Percentiles rank a stretch among this genome's conserved stretches.
These are phyloP conservation scores for Lentinus polychrous DNA, from an alignment of 1,284 basidiomycete genomes.

Conservation along the genomic window DNA sequence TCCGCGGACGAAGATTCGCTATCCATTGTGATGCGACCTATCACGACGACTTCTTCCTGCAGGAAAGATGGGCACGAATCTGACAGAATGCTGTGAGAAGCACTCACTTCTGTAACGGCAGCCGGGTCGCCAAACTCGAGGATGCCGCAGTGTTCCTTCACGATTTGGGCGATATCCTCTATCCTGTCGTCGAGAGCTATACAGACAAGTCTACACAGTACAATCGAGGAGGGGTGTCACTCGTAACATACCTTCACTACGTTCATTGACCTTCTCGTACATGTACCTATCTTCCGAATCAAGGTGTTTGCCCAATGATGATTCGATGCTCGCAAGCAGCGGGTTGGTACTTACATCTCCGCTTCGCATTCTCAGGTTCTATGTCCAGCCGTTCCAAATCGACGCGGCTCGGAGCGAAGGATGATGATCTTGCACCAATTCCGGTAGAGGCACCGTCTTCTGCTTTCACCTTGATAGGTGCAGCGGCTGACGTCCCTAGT, in stretches of 20 bases:
- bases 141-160: conserved; percentile 66
- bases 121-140: conserved; percentile 74
- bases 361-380: too few relatives aligned
- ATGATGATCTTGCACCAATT: too few relatives aligned
- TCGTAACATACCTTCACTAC: conserved; percentile 62
- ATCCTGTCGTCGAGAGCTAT: conserved; percentile 78
- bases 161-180: conserved; percentile 72
- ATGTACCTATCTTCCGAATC: conserved; percentile 73
- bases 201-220: neutral
- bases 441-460: neutral
- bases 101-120: conserved; percentile 59
- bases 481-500: neutral
- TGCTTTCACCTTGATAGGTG: neutral
- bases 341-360: too few relatives aligned
- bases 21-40: conserved; percentile 79
- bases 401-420: too few relatives aligned
- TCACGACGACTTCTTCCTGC: conserved; percentile 69
- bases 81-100: neutral
- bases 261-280: conserved; percentile 82
- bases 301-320: neutral
- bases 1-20: conserved; percentile 44
- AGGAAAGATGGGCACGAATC: conserved; percentile 5
- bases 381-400: too few relatives aligned
- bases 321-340: neutral
- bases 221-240: neutral